Evolutionary conservation across 148 eudicot species (phyloP), one percentile per base, ranked within the genome.

Genomic region (Nyssa sinensis): DNA sequence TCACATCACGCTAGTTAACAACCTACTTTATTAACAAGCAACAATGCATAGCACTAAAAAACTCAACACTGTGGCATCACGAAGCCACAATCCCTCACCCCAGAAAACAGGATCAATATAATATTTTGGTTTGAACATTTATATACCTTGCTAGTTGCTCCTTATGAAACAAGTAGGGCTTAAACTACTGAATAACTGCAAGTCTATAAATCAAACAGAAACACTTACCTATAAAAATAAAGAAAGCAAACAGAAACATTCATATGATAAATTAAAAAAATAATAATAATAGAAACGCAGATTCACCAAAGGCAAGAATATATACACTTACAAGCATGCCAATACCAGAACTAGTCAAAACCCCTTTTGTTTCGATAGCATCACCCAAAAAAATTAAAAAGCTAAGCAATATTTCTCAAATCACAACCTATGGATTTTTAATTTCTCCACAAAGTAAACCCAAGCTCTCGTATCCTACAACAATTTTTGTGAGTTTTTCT

Each of bases 11-110:
- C 31, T 70, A 39, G 73, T 21, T 70, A 30, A 23, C 49, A 55
- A 33, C 39, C n/a, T 23, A 57, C 33, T 44, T 70, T 70, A 19
- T 5, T 41, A 27, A 70, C 72, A 69, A 69, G 39, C 39, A 3
- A 70, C 33, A 11, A 70, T 31, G 55, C 62, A 32, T 30, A 23
- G 19, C 29, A 33, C 28, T 16, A 23, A 70, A 39, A 69, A 69
- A n/a, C 61, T 53, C 29, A 21, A 32, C 17, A 55, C 41, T 14
- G 3, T 49, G 28, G 21, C 30, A 44, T 55, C 25, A 2, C 2
- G 24, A 55, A 13, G 59, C 59, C 9, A 55, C 59, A 55, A 55
- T 55, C 59, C 59, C 59, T 55, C 7, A 7, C 17, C 9, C 59
- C 19, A 55, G 8, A 55, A 55, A 5, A 55, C 17, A 7, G 23